Base-by-base conservation (phyloP, 768 basidiomycete species). In the Pisolithus microcarpus region DNA sequence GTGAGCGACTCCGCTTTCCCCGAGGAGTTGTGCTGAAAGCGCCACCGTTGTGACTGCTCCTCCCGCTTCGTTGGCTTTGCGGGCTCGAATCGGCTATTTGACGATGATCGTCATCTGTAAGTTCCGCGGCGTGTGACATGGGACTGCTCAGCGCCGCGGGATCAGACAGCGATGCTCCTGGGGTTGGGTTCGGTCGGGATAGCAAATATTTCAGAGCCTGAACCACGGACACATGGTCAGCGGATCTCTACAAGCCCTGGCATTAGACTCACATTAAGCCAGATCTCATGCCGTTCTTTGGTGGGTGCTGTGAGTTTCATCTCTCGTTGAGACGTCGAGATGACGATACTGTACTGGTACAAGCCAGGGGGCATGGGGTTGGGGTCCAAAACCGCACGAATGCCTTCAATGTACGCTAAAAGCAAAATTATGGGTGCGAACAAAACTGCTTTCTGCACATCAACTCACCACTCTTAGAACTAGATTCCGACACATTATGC, bases 281-380 rank as follows among this genome's bases (percentile, higher is more conserved):
- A 99, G 54, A 97, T 92, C 59, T 98, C 94, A 63, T 99, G 96
- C 49, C 94, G 78, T 57, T 98, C 96, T 64, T 90, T 89, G 7
- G 86, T 94, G 2, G 87, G 86, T 6, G 93, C 93, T n/a, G 96
- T 98, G 61, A 99, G 85, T 73, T 96, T 95, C 83, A 98, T 96
- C 70, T 99, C 96, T 52, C 95, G 78, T 55, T 92, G 88, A 10
- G 91, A 87, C 0, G 94, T 96, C 21, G 90, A 84, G 51, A 99
- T 84, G 39, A 99, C 75, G 23, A 99, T 87, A 55, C 90, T 95
- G 68, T 96, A 90, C 62, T 90, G 88, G 70, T 89, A 82, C 55
- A 98, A 70, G 24, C 93, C 95, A 47, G 93, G 90, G 8, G 94
- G 95, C 80, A 89, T 83, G n/a, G 90, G 89, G 65, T 97, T 97